phyloP scores from a whole-genome alignment of 108 stramenopile genomes.

The Nitzschia sp. region DNA sequence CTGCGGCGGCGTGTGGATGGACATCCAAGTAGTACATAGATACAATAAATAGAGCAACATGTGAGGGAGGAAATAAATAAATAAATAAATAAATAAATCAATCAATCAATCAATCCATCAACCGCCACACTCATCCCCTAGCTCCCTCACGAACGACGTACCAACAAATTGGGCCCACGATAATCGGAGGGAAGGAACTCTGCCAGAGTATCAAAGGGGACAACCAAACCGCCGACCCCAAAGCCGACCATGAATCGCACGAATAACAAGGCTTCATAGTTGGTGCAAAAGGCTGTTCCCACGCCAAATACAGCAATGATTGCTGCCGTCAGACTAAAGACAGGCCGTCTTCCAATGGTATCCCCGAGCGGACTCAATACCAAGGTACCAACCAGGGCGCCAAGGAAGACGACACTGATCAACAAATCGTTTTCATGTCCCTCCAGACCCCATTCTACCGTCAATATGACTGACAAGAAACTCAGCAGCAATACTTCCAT shows the following conservation, averaged over 20 bases:
- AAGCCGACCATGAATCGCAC: slow-evolving; percentile 66
- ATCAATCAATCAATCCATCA: slow-evolving; percentile 5
- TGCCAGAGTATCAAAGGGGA: slow-evolving; percentile 41
- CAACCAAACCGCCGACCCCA: slow-evolving; percentile 68
- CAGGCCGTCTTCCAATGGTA: slow-evolving; percentile 54
- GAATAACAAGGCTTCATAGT: slow-evolving; percentile 36
- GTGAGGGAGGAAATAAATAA: too few relatives aligned
- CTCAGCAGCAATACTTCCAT: slow-evolving; percentile 70
- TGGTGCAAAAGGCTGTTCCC: slow-evolving; percentile 51
- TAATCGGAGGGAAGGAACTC: slow-evolving; percentile 52
- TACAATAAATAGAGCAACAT: too few relatives aligned
- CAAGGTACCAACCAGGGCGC: slow-evolving; percentile 60
- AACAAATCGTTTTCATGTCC: slow-evolving; percentile 44
- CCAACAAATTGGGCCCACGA: slow-evolving; percentile 58
- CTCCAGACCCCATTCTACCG: slow-evolving; percentile 55
- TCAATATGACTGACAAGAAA: slow-evolving; percentile 53
- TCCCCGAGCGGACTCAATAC: slow-evolving; percentile 66
- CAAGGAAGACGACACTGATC: slow-evolving; percentile 66
- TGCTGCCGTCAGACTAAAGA: slow-evolving; percentile 46
- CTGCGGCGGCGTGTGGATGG: too few relatives aligned
- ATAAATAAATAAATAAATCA: too few relatives aligned
- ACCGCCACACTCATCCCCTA: slow-evolving; percentile 57
- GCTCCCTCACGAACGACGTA: slow-evolving; percentile 52
- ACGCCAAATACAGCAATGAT: slow-evolving; percentile 62
- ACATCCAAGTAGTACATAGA: too few relatives aligned